Evolutionary conservation across 495 filamentous ascomycete genomes (phyloP), one percentile per base, ranked within the genome.

Genomic region (Podospora fimiseda): DNA sequence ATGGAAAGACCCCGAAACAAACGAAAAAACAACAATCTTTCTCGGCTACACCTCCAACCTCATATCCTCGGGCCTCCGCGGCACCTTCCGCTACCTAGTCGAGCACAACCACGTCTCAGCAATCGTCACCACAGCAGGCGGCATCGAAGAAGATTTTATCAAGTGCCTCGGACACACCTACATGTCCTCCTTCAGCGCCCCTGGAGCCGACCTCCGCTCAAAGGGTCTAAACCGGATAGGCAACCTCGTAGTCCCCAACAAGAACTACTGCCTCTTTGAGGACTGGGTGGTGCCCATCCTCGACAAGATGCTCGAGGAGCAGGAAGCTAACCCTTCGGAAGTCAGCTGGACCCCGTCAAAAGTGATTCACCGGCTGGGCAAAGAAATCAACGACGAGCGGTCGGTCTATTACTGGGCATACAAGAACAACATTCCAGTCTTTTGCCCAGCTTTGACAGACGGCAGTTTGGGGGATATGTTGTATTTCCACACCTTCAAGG

Each of bases 11-110:
- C 81, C 86, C 0, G 84, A 87, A 60, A 86, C 85, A 2, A 77
- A 75, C 22, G 78, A 83, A 13, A 79, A 77, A 58, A 90, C 90
- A 7, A 96, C 91, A 43, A 92, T 97, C 65, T 96, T 96, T 71
- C 84, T 96, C 16, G 94, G 94, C 39, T 99, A 94, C 70, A 97
- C 93, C 21, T 93, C 87, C 16, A 97, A 99, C 66, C 75, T 99
- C 50, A 94, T 98, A 58, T 97, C 93, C 1, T 97, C 92, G 16
- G 93, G 94, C 11, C 78, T 99, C 2, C 81, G 93, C 16, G 89
- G 93, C 55, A 93, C 89, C 20, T 71, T 99, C 58, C 87, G 94
- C 19, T 97, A 89, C 68, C 80, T 97, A 1, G 92, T 95, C 11
- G 80, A 96, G 67, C 89, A 97, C 70, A 80, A 82, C 30, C 91